Evolutionary conservation across 2,329 filamentous ascomycete genomes (phyloP), one percentile per base, ranked within the genome.

Genomic region (Orbilia javanica): DNA sequence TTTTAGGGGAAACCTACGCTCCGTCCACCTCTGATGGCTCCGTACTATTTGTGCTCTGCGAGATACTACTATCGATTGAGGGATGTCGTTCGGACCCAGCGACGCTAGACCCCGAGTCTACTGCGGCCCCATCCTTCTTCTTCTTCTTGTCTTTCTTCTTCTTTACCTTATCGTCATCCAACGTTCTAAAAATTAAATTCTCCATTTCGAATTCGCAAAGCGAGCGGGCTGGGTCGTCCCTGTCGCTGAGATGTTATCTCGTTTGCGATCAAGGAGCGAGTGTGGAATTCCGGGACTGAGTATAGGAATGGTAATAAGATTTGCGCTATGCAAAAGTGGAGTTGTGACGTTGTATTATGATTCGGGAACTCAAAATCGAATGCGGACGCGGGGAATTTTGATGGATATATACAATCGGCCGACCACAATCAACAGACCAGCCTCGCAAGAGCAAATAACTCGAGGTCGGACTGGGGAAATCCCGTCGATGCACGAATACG

Each of bases 161-260:
- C 48, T 64, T 70, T 6, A 27, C 15, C 36, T 76, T 76, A 29
- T 64, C 64, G 13, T 68, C 64, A 11, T 67, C 46, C 11, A 53
- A n/a, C 29, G 27, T 29, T 62, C 36, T 46, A 11, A 68, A 65
- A 5, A 42, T 36, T 31, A 55, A 36, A 29, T 65, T 57, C 42
- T 69, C 27, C 53, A 60, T 67, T 11, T 68, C 18, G 31, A 36
- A 25, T 7, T 31, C 8, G 31, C 22, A 10, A 42, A 4, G 15
- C 15, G 34, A 63, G 39, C 55, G 55, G 34, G 13, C 15, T 18
- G 15, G n/a, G 4, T 46, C 39, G 36, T 20, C 22, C 22, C 18
- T 60, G 34, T n/a, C n/a, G 29, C 34, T 3, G 18, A 20, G 2
- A 15, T n/a, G 3, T n/a, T n/a, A n/a, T 27, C 18, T n/a, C 52